Evolutionary conservation across 2,329 filamentous ascomycete species (phyloP), one percentile per base, ranked within the genome.

Genomic region (Endoconidiophora polonica): DNA sequence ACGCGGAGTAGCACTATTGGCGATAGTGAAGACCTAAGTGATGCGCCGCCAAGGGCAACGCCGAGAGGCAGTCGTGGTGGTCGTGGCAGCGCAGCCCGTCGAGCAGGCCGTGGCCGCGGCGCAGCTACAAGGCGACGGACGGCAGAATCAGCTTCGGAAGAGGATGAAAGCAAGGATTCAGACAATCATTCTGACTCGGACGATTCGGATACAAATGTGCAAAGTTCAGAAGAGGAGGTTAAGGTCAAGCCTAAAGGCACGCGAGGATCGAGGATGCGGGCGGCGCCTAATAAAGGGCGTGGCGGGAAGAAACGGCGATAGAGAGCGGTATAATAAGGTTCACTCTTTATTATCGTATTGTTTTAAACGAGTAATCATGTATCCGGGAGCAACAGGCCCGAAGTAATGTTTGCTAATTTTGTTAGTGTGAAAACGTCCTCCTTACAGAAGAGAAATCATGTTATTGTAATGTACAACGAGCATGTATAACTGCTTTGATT

Each of bases 11-110:
- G 70, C 55, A 73, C 71, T 4, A 66, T 73, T n/a, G 71, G 72
- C 3, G 71, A 73, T 50, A 72, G 71, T 1, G 71, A 74, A 55
- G 66, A 67, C 39, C 66, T 68, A 42, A 69, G 65, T n/a, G 63
- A 65, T 36, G 59, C 60, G 22, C 61, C 64, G 48, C 67, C 66
- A 46, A 67, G 65, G 49, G 58, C 63, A 50, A 54, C 62, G 53
- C 64, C 46, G 12, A 53, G 41, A 16, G 10, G 41, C 6, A 23
- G 50, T 22, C 10, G 29, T 16, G 38, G 38, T 4, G 47, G 47
- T 10, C 47, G 47, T 10, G 39, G 39, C 16, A 33, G 39, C 2
- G 47, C 47, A 5, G 29, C 18, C 4, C 42, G 46, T 33, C 16
- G 40, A 45, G 64, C 55, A 60, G 59, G 64, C 63, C 48, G 62